Conservation (phyloP, 192 early-diverging fungal species). For the Thamnidium elegans region DNA sequence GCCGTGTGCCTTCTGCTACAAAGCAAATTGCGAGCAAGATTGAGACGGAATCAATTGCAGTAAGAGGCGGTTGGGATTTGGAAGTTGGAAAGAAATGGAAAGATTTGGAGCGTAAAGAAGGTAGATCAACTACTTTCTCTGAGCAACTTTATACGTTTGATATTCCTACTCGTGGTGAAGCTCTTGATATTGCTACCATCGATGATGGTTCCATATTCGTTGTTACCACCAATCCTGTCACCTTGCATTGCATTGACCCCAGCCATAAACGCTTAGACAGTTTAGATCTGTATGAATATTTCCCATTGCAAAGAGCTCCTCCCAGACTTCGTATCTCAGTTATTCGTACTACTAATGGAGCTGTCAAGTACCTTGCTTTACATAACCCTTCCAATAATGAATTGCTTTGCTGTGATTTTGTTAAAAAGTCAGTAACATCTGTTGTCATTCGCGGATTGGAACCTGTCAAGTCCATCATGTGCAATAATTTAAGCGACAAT, state of each 20-base stretch:
- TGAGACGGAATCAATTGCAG: conserved; percentile 27
- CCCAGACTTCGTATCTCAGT: conserved; percentile 48
- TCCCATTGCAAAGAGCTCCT: conserved; percentile 57
- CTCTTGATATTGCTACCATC: conserved; percentile 53
- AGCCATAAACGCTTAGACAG: conserved; percentile 48
- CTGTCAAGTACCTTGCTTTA: conserved; percentile 46
- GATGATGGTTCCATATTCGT: conserved; percentile 54
- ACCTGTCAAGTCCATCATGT: conserved; percentile 45
- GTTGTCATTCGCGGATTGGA: conserved; percentile 42
- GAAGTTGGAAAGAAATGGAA: conserved; percentile 41
- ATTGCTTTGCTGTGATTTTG: conserved; percentile 53
- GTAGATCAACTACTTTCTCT: conserved; percentile 57
- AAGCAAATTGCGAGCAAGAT: conserved; percentile 12
- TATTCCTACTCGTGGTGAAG: conserved; percentile 61
- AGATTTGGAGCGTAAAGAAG: conserved; percentile 58
- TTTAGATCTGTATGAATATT: conserved; percentile 71
- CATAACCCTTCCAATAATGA: conserved; percentile 62
- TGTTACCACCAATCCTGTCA: conserved; percentile 63
- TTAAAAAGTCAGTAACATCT: conserved; percentile 46
- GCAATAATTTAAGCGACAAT: conserved; percentile 31
- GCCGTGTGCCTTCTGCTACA: conserved; percentile 14
- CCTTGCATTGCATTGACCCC: conserved; percentile 49
- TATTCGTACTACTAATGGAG: conserved; percentile 29
- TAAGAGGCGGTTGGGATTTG: conserved; percentile 55
- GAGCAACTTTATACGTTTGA: conserved; percentile 68